Evolutionary conservation across 768 basidiomycete genomes (phyloP).

Genomic region (Coprinopsis cinerea): DNA sequence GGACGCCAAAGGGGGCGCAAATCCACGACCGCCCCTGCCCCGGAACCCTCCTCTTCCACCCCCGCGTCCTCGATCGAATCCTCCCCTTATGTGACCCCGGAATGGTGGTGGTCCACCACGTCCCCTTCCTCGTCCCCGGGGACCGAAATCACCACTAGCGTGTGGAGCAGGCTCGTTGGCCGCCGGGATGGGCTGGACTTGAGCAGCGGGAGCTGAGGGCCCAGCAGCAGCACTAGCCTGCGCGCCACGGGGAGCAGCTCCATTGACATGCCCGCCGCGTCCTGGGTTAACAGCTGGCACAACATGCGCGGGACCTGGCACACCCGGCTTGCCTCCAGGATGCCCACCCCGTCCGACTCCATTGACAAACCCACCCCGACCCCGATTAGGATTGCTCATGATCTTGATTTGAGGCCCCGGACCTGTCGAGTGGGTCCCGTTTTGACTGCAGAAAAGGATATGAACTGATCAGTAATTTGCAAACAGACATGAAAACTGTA

Average conservation of each 20-base stretch:
- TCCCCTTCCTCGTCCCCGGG: slow-evolving; percentile 3
- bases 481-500: slow-evolving; percentile 3
- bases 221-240: not conserved
- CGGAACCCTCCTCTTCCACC: slow-evolving; percentile 2
- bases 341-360: slow-evolving; percentile 30
- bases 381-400: slow-evolving; percentile 72
- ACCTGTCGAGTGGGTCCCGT: slow-evolving; percentile 20
- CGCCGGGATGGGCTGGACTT: not conserved
- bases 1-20: slow-evolving; percentile 23
- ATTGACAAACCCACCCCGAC: slow-evolving; percentile 26
- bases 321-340: slow-evolving; percentile 9
- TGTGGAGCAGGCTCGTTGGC: not conserved
- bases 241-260: too few relatives aligned
- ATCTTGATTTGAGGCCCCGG: slow-evolving; percentile 51
- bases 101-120: slow-evolving; percentile 4
- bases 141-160: not conserved
- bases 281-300: too few relatives aligned
- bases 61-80: slow-evolving; percentile 6
- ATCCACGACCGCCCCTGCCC: slow-evolving; percentile 4
- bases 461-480: not conserved
- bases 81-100: not conserved
- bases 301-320: not conserved
- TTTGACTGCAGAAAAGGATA: not conserved
- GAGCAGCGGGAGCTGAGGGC: not conserved
- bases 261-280: too few relatives aligned